These are phyloP conservation scores for Yamadazyma akitaensis DNA, from an alignment of 805 yeast genomes.

Conservation along the genomic window DNA sequence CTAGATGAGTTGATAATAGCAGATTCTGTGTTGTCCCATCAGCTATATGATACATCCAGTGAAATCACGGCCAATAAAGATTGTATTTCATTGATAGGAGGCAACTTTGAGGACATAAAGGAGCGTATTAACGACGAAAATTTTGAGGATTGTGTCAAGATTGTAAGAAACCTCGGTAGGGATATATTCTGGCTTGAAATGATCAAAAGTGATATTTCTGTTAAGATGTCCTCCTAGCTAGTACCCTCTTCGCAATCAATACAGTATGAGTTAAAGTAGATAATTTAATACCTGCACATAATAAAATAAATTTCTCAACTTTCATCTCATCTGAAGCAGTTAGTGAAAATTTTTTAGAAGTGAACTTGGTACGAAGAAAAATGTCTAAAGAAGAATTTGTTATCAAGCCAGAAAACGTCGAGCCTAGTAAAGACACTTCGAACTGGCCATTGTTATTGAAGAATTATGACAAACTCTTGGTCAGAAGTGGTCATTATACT, in stretches of 20 bases:
- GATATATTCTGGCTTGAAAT: slow-evolving; percentile 42
- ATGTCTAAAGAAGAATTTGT: slow-evolving; percentile 50
- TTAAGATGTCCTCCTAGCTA: slow-evolving; percentile 12
- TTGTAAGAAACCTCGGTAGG: slow-evolving; percentile 35
- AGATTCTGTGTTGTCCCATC: slow-evolving; percentile 46
- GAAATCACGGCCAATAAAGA: slow-evolving; percentile 73
- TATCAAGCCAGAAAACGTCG: slow-evolving; percentile 83
- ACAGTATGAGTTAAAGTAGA: background rate
- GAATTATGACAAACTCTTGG: slow-evolving; percentile 89
- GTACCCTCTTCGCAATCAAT: background rate
- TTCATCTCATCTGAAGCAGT: slow-evolving; percentile 9
- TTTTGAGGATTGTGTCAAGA: slow-evolving; percentile 33
- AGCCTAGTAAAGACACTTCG: slow-evolving; percentile 80
- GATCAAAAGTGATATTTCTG: slow-evolving; percentile 28
- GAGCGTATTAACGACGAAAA: slow-evolving; percentile 34
- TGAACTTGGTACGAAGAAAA: background rate
- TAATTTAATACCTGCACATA: slow-evolving; percentile 5
- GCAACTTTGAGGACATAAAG: slow-evolving; percentile 37
- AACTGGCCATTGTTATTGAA: slow-evolving; percentile 95
- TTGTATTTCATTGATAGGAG: slow-evolving; percentile 53
- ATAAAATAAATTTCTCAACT: background rate
- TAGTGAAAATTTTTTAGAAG: slow-evolving; percentile 10
- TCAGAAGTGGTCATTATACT: slow-evolving; percentile 95
- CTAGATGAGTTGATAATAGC: slow-evolving; percentile 38
- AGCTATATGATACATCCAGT: slow-evolving; percentile 60